Base-by-base conservation (phyloP, 208 protist species). In the Wallacemonas sp. region DNA sequence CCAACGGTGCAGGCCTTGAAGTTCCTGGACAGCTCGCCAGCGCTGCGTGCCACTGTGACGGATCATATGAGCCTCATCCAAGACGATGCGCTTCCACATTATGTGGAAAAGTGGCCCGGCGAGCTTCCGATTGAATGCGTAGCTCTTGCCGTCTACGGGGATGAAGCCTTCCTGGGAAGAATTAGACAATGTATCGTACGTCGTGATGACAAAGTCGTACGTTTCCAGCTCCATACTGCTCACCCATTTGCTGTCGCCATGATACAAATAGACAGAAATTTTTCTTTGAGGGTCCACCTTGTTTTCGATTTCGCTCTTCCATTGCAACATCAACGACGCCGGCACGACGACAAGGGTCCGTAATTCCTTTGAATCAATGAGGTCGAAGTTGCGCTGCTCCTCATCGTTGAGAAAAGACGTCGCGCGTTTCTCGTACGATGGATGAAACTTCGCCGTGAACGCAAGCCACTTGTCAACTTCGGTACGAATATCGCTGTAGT, bases 11-110 rank as follows among this genome's bases (percentile, higher is more conserved):
- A 95, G 19, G 4, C 89, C 86, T 36, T 91, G 74, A 2, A 98
- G 60, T 53, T 91, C 84, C 54, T 88, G 80, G 6, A 95, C 68
- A 1, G 90, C 93, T 5, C 86, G 71, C 83, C 91, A 94, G 17
- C 89, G 75, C 22, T 93, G 71, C 54, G 95, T 98, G n/a, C 66
- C 73, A 8, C 64, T 47, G 70, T 97, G 91, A 26, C 94, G 90
- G 62, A 97, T 88, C 75, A 96, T 96, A 60, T 98, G 97, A 2
- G 94, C 91, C 62, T 98, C 97, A 67, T 98, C 97, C 2, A 98
- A 70, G 63, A 98, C 95, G 22, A 98, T 88, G 6, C 96, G 77
- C 62, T 97, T 97, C 91, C 94, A 98, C 31, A 79, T 54, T 1
- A 95, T 61, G 54, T 91, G 80, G 77, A 97, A 96, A 1, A 97